Evolutionary conservation across 257 asterid species (phyloP).

Genomic region (Forsythia viridissima): DNA sequence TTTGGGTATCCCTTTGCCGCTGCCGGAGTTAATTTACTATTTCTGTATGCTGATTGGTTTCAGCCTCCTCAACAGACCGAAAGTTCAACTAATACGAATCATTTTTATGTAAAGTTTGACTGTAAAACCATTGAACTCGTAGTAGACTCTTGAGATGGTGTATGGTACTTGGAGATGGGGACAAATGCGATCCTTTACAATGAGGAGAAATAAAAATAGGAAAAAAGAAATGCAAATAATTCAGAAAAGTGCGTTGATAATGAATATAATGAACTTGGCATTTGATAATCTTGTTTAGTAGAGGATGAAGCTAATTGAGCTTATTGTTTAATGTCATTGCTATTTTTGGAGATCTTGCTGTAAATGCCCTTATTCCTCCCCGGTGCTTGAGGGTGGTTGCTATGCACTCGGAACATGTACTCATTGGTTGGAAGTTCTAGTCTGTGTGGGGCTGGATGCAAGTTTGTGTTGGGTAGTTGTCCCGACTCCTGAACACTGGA

Average conservation of each 20-base stretch:
- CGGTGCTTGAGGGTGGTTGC: neutral
- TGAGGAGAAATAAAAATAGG: neutral
- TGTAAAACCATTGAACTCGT: neutral
- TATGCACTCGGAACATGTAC: no score
- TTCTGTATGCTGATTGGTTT: conserved; percentile 4
- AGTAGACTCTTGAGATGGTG: neutral
- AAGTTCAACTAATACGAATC: conserved; percentile 1
- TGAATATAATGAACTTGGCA: neutral
- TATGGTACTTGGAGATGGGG: neutral
- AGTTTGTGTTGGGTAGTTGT: no score
- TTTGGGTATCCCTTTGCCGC: neutral
- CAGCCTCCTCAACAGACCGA: neutral
- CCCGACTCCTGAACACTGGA: no score
- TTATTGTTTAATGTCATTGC: neutral
- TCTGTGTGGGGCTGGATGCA: no score
- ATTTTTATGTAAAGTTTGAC: neutral
- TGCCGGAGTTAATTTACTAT: neutral
- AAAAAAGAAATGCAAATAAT: neutral
- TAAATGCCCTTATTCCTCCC: neutral
- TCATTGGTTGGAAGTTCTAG: no score
- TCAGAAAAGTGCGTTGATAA: neutral
- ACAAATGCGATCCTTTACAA: neutral
- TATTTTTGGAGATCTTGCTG: neutral
- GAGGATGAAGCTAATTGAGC: neutral
- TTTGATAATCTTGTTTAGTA: neutral